A percentile compares a stretch with the other conserved stretches of the same genome.
Evolutionary conservation across 352 stramenopile species (phyloP).

Genomic region (Saprolegnia diclina): DNA sequence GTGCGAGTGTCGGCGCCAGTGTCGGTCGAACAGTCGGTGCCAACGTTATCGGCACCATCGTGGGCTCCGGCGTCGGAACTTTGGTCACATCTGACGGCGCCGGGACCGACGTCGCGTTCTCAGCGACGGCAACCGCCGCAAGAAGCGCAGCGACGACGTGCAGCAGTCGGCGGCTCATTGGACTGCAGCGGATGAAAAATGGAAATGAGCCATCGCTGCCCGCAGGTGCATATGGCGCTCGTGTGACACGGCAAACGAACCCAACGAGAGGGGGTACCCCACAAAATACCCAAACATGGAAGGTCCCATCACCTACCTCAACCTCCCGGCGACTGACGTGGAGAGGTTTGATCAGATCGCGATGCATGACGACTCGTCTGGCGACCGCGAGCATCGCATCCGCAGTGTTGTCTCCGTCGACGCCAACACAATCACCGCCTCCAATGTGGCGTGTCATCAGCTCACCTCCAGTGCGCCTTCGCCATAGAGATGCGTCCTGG

Average conservation of each 20-base stretch:
- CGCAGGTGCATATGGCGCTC: constrained; percentile 1
- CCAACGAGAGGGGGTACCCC: not conserved
- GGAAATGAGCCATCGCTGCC: not conserved
- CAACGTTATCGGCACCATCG: not conserved
- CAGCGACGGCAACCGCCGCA: not conserved
- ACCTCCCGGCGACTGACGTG: not conserved
- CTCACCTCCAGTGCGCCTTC: no score
- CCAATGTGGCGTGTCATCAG: no score
- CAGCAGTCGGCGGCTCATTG: not conserved
- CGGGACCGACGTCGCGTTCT: not conserved
- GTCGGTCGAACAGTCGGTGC: not conserved
- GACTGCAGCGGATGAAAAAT: not conserved
- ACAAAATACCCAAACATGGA: not conserved
- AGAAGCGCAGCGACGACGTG: not conserved
- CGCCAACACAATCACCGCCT: no score
- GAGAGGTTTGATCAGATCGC: not conserved
- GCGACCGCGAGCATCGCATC: no score
- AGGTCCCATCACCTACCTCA: not conserved
- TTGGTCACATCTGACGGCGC: not conserved
- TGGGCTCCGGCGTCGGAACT: not conserved
- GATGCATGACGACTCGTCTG: no score
- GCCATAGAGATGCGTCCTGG: no score
- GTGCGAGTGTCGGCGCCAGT: not conserved
- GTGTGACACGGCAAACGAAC: constrained; percentile 6
- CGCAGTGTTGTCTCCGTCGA: no score